Evolutionary conservation across 495 filamentous ascomycete genomes (phyloP).

Genomic region (Delitschia confertaspora): DNA sequence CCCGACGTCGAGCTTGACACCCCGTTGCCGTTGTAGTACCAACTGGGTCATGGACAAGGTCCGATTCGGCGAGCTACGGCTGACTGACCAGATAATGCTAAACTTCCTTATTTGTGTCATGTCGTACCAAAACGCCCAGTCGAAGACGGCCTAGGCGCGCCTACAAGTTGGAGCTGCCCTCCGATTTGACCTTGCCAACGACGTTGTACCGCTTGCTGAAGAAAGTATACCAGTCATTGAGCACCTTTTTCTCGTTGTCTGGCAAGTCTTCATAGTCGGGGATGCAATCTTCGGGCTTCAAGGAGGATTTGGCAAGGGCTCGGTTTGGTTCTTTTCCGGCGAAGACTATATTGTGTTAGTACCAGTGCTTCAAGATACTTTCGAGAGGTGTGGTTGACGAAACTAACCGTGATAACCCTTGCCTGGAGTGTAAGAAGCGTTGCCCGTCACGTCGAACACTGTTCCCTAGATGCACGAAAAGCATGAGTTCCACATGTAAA

Average conservation of each 20-base stretch:
- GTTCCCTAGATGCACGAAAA: slow-evolving; percentile 47
- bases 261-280: slow-evolving; percentile 75
- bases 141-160: too few species aligned
- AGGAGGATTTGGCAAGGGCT: slow-evolving; percentile 75
- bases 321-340: slow-evolving; percentile 90
- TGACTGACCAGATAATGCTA: too few species aligned
- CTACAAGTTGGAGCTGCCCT: slow-evolving; percentile 2
- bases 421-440: slow-evolving; percentile 71
- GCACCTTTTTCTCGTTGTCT: slow-evolving; percentile 76
- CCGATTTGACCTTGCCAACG: slow-evolving; percentile 46
- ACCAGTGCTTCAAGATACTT: not conserved
- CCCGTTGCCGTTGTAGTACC: too few species aligned
- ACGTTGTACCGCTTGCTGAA: slow-evolving; percentile 95
- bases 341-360: slow-evolving; percentile 55
- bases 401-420: slow-evolving; percentile 74
- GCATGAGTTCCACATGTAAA: slow-evolving; percentile 10
- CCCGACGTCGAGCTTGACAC: too few species aligned
- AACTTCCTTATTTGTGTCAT: too few species aligned
- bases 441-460: slow-evolving; percentile 87
- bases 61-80: too few species aligned
- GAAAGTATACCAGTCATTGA: slow-evolving; percentile 90
- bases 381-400: not conserved
- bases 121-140: too few species aligned
- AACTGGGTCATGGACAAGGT: too few species aligned
- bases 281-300: slow-evolving; percentile 73